Conservation (phyloP, 306 rosid species). For the Cucurbita moschata region DNA sequence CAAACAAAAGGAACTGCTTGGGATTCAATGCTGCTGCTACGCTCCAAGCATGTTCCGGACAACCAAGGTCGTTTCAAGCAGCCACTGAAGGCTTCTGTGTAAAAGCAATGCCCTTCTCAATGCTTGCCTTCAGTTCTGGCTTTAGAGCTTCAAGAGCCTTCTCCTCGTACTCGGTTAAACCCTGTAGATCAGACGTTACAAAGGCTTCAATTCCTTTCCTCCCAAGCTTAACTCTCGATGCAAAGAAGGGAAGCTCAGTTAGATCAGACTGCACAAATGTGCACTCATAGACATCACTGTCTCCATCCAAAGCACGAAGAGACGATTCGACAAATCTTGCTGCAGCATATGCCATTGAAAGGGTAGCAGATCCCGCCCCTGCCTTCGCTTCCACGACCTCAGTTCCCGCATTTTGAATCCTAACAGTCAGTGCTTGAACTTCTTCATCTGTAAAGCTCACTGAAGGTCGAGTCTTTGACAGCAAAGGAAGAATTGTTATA, state of each 20-base stretch:
- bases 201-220: constrained; percentile 83
- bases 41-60: neutral
- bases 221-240: constrained; percentile 88
- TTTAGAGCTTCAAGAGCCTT: constrained; percentile 85
- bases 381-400: constrained; percentile 99
- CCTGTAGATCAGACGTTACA: constrained; percentile 68
- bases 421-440: constrained; percentile 53
- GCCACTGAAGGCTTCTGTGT: constrained; percentile 57
- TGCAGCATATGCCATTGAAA: constrained; percentile 98
- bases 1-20: neutral
- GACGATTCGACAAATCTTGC: constrained; percentile 96
- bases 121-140: constrained; percentile 86
- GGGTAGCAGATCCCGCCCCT: constrained; percentile 91
- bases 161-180: constrained; percentile 77
- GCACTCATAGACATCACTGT: constrained; percentile 87
- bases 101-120: constrained; percentile 84
- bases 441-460: constrained; percentile 62
- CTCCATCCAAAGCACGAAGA: constrained; percentile 91
- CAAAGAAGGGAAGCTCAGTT: constrained; percentile 88
- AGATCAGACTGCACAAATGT: constrained; percentile 63
- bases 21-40: neutral
- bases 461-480: constrained; percentile 75
- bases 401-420: constrained; percentile 95
- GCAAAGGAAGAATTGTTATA: constrained; percentile 74
- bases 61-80: constrained; percentile 18